These are phyloP conservation scores for Amanita subjunquillea DNA, from an alignment of 768 basidiomycete species.

Conservation along the genomic window DNA sequence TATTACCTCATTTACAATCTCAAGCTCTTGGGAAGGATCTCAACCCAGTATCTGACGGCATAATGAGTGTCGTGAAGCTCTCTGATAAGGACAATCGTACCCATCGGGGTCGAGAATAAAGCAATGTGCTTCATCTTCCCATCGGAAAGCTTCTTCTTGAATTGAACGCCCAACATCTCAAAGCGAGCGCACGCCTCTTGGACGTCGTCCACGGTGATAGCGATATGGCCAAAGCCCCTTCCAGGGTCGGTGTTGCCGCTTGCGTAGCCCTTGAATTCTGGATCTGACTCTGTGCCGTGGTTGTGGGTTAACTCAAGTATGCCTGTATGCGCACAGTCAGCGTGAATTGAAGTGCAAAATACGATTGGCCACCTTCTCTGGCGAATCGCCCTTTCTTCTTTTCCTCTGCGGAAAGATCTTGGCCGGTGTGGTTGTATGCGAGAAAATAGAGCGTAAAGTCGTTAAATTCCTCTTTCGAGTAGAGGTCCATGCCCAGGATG, in stretches of 20 bases:
- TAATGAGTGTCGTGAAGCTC: neutral
- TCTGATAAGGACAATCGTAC: conserved; percentile 23
- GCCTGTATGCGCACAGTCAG: conserved; percentile 25
- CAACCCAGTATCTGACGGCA: conserved; percentile 14
- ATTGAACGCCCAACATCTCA: conserved; percentile 66
- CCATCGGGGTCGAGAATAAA: conserved; percentile 84
- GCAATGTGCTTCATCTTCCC: conserved; percentile 83
- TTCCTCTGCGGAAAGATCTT: conserved; percentile 41
- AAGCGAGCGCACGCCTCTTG: conserved; percentile 78
- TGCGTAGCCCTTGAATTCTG: conserved; percentile 71
- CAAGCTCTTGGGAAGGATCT: conserved; percentile 6
- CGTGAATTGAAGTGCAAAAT: neutral
- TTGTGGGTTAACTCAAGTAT: conserved; percentile 83
- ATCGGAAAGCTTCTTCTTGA: conserved; percentile 82
- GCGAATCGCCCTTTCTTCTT: conserved; percentile 35
- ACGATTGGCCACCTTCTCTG: conserved; percentile 51
- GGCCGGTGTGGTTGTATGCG: conserved; percentile 58
- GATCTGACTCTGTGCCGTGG: conserved; percentile 81
- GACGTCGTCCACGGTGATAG: conserved; percentile 75
- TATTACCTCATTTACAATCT: too few relatives aligned
- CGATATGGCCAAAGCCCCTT: conserved; percentile 80
- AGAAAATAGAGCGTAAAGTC: conserved; percentile 83
- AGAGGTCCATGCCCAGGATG: conserved; percentile 71
- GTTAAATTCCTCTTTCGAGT: conserved; percentile 40
- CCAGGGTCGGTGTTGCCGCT: conserved; percentile 82